Percentiles rank a stretch among this genome's conserved stretches.
phyloP scores from a whole-genome alignment of 1,139 yeast genomes.

The Meyerozyma carpophila region DNA sequence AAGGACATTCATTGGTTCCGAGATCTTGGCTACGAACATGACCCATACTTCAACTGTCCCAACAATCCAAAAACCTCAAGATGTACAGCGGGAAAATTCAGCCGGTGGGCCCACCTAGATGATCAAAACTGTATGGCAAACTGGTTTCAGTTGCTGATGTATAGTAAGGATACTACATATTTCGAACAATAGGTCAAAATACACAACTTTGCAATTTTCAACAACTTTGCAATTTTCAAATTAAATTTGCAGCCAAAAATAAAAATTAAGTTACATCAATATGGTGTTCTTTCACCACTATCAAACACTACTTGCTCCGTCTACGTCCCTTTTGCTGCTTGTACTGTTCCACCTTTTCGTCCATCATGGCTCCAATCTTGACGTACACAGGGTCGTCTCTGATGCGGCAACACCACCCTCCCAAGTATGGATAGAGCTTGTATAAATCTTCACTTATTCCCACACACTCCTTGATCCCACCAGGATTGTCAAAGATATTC shows the following conservation, averaged over 20 bases:
- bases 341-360: background rate
- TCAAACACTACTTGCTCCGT: background rate
- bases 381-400: constrained; percentile 8
- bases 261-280: background rate
- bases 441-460: constrained; percentile 9
- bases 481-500: constrained; percentile 12
- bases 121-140: constrained; percentile 70
- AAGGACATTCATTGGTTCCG: constrained; percentile 78
- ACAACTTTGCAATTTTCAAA: background rate
- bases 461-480: constrained; percentile 11
- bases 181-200: background rate
- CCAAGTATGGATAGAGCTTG: constrained; percentile 10
- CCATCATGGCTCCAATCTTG: background rate
- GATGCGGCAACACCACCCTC: constrained; percentile 10
- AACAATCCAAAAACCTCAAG: constrained; percentile 23
- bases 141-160: constrained; percentile 64
- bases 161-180: constrained; percentile 5
- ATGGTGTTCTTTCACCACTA: background rate
- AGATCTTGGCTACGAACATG: constrained; percentile 76
- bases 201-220: background rate
- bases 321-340: background rate
- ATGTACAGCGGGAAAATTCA: constrained; percentile 43
- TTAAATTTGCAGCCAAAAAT: no score
- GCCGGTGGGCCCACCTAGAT: constrained; percentile 35
- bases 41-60: constrained; percentile 76